Percentiles rank a stretch among this genome's conserved stretches.
These are phyloP conservation scores for Neolecta irregularis DNA, from an alignment of 1,139 yeast species.

Conservation along the genomic window DNA sequence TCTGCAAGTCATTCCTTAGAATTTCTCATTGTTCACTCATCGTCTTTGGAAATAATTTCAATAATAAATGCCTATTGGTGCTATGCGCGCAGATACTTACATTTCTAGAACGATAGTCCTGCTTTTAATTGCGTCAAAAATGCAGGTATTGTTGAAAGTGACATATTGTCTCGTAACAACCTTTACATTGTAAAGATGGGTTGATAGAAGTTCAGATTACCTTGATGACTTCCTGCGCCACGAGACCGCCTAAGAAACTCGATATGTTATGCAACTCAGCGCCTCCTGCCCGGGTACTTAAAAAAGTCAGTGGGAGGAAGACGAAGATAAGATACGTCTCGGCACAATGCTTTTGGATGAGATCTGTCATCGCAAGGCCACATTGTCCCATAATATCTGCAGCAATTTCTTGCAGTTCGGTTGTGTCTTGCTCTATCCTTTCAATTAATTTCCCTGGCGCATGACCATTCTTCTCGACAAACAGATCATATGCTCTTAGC, in stretches of 20 bases:
- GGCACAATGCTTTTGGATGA: constrained; percentile 1
- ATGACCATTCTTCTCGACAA: constrained; percentile 16
- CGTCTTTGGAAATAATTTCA: too few relatives aligned
- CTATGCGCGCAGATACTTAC: too few relatives aligned
- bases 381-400: constrained; percentile 9
- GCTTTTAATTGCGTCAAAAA: constrained; percentile 52
- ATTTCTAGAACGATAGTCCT: constrained; percentile 38
- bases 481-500: constrained; percentile 18
- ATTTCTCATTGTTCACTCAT: too few relatives aligned
- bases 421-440: constrained; percentile 8
- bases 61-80: too few relatives aligned
- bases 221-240: constrained; percentile 60
- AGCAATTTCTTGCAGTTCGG: constrained; percentile 14
- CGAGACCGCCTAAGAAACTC: constrained; percentile 60
- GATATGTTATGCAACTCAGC: constrained; percentile 34
- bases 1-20: too few relatives aligned
- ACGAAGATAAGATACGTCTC: not conserved
- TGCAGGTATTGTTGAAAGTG: constrained; percentile 49
- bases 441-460: constrained; percentile 10
- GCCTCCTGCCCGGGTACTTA: constrained; percentile 26
- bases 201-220: constrained; percentile 12
- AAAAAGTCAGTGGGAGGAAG: not conserved
- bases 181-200: constrained; percentile 15
- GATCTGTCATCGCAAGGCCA: constrained; percentile 10
- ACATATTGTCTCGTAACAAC: constrained; percentile 54